phyloP scores from a whole-genome alignment of 202 grass and related monocot genomes.

The Panicum virgatum region DNA sequence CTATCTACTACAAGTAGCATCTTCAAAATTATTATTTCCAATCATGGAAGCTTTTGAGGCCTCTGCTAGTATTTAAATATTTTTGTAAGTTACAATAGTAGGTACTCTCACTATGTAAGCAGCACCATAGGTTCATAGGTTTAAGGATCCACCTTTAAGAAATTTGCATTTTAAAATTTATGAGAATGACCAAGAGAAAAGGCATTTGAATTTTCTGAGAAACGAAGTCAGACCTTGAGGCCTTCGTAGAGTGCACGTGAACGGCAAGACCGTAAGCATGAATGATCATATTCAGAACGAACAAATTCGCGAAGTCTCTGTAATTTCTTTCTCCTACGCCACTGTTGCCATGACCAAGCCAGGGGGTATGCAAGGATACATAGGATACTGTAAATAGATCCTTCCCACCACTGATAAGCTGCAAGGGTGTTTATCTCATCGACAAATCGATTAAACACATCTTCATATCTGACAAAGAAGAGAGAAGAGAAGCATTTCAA shows the following conservation, averaged over 20 bases:
- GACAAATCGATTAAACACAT: conserved; percentile 91
- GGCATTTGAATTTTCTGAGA: conserved; percentile 25
- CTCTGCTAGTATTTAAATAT: background rate
- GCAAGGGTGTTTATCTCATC: conserved; percentile 97
- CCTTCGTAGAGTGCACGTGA: conserved; percentile 99
- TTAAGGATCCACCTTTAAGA: conserved; percentile 5
- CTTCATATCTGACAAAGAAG: conserved; percentile 71
- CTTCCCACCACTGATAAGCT: conserved; percentile 99
- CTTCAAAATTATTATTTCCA: background rate
- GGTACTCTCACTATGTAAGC: background rate
- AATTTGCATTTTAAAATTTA: background rate
- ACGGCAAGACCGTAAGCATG: conserved; percentile 93
- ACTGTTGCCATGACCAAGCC: conserved; percentile 99
- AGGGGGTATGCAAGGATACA: conserved; percentile 86
- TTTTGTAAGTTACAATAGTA: background rate
- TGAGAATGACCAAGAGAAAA: background rate
- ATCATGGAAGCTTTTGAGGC: background rate
- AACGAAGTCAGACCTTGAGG: conserved; percentile 70
- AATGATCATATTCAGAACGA: conserved; percentile 97
- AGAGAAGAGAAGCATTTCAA: conserved; percentile 17
- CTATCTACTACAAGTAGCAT: conserved; percentile 8
- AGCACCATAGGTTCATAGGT: background rate
- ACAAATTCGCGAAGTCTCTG: conserved; percentile 99
- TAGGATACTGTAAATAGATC: conserved; percentile 78
- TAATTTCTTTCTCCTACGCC: conserved; percentile 93